phyloP scores from a whole-genome alignment of 176 grass and related monocot species.

The Hordeum marinum region DNA sequence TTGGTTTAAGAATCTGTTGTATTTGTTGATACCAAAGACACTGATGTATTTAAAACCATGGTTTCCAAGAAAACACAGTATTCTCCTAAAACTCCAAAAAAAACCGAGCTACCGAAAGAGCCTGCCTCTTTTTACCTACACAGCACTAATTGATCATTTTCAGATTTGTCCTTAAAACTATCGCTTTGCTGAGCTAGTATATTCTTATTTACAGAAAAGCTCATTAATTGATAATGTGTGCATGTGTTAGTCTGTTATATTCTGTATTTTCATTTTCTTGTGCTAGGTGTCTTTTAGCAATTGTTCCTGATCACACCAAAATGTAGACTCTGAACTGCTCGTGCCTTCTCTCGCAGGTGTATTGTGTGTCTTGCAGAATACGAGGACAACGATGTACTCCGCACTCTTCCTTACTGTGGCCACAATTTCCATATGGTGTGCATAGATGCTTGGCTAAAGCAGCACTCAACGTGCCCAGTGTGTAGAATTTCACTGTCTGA shows the following conservation, averaged over 20 bases:
- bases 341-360: conserved; percentile 31
- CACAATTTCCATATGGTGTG: conserved; percentile 78
- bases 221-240: background rate
- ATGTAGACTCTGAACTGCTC: background rate
- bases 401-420: conserved; percentile 65
- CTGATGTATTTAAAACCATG: background rate
- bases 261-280: background rate
- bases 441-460: conserved; percentile 87
- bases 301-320: background rate
- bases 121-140: background rate
- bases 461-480: conserved; percentile 88
- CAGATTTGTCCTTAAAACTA: no score
- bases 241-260: background rate
- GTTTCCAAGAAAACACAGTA: no score
- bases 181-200: background rate
- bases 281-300: background rate
- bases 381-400: conserved; percentile 62
- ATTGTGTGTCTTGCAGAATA: conserved; percentile 80
- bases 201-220: background rate
- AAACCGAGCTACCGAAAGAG: background rate
- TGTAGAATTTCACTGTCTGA: conserved; percentile 90
- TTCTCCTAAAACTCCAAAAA: no score
- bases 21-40: background rate
- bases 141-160: background rate
- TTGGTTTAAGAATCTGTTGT: background rate